A percentile compares a stretch with the other conserved stretches of the same genome.
Conservation (phyloP, 768 basidiomycete genomes). For the Rhodotorula babjevae region DNA sequence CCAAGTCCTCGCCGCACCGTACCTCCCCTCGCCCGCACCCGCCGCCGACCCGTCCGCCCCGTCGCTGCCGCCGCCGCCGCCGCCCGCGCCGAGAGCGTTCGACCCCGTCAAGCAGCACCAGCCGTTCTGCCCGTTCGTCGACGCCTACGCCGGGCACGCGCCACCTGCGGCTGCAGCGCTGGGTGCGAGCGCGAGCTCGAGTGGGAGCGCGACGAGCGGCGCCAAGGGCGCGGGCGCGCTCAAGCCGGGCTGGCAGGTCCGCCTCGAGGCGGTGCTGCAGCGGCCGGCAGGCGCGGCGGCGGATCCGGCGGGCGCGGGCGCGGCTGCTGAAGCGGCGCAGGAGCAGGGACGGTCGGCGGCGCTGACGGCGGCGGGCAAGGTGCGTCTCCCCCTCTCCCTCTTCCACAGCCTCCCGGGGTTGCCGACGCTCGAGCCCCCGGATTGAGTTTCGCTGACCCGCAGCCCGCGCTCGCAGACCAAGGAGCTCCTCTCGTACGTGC, state of each 20-base stretch:
- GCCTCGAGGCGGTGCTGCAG: slow-evolving; percentile 19
- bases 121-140: slow-evolving; percentile 24
- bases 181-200: too few species aligned
- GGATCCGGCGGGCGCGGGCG: neutral
- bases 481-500: slow-evolving; percentile 14
- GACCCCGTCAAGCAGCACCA: slow-evolving; percentile 18
- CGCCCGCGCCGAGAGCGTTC: neutral
- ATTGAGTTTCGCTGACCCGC: neutral
- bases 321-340: neutral
- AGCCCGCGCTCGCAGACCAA: neutral
- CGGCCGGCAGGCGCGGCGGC: neutral
- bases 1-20: slow-evolving; percentile 15
- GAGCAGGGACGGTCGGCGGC: too few species aligned
- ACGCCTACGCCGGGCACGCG: neutral
- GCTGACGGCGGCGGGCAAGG: neutral
- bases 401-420: too few species aligned
- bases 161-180: neutral
- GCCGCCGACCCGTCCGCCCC: neutral
- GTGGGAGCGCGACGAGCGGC: too few species aligned
- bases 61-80: neutral
- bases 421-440: too few species aligned
- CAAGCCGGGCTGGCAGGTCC: slow-evolving; percentile 23
- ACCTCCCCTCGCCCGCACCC: slow-evolving; percentile 1
- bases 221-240: neutral
- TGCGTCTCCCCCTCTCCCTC: neutral